Base-by-base conservation (phyloP, 2,329 filamentous ascomycete species). In the Ascomycota sp. region DNA sequence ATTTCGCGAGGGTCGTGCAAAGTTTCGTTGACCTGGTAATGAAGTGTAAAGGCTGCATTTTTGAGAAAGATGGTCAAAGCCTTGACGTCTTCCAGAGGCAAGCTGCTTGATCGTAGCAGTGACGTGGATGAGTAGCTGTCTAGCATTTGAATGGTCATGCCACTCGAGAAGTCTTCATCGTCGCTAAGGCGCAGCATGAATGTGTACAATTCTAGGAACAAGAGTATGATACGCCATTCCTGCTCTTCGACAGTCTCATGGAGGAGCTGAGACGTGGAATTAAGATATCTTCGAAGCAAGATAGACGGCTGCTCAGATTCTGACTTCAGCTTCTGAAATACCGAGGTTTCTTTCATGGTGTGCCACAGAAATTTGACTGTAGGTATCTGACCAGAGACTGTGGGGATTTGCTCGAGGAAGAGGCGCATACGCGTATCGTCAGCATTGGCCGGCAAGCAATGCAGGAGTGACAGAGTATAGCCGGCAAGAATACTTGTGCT, bases 401-500 rank as follows among this genome's bases (percentile, higher is more conserved):
- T 47, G 12, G 50, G 48, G 10, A 55, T 52, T 30, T 52, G 39
- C 19, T 49, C 47, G 25, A 89, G 63, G 44, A 89, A 95, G 1
- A 95, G 59, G 56, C 82, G 86, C 81, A 95, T 92, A 15, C 85
- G 75, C 35, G 94, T 91, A 34, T 94, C 83, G 43, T 94, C 85
- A 4, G 74, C 75, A 34, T 71, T 66, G 6, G 63, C 58, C 7
- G 86, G 83, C 39, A 95, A 95, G 41, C 83, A 85, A 34, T 79
- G 70, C 4, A 95, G 58, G 3, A 98, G 56, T 1, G 80, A 85
- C 24, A 95, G 59, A 3, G 83, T 81, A 45, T 93, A 95, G 20
- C 77, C 81, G 9, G 86, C 82, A 24, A 93, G 59, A 9, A 81
- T 57, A 39, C 75, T 77, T 2, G 79, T 46, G 5, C 44, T 46